These are phyloP conservation scores for Beauveria scarabaeidicola DNA, from an alignment of 2,329 filamentous ascomycete genomes.

Conservation along the genomic window DNA sequence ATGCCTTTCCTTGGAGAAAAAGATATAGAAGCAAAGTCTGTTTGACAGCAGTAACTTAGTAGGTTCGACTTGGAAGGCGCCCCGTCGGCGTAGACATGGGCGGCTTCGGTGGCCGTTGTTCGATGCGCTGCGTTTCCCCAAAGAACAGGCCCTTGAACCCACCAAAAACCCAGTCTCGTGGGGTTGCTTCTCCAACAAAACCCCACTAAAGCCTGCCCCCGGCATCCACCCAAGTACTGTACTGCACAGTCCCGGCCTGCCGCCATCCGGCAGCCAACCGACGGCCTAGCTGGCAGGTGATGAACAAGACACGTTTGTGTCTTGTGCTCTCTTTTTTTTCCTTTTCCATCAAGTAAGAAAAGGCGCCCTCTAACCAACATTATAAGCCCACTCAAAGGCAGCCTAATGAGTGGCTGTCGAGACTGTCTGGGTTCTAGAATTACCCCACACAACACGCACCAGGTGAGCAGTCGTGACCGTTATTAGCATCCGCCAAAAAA, in stretches of 20 bases:
- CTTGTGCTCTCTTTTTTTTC: background rate
- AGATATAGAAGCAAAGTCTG: background rate
- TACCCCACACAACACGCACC: background rate
- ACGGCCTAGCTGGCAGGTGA: background rate
- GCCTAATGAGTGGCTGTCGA: background rate
- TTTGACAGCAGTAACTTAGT: background rate
- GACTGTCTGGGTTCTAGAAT: background rate
- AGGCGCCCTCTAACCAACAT: background rate
- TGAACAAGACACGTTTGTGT: background rate
- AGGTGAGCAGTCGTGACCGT: conserved; percentile 10
- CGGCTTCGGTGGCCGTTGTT: conserved; percentile 3
- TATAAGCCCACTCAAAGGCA: background rate
- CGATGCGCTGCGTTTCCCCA: background rate
- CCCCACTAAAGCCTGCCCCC: background rate
- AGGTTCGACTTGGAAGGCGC: background rate
- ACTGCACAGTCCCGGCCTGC: background rate
- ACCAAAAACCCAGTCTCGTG: background rate
- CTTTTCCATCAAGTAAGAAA: background rate
- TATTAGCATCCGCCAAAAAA: conserved; percentile 5
- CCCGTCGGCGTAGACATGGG: conserved; percentile 1
- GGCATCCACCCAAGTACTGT: background rate
- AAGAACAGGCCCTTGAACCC: background rate
- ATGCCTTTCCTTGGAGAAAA: no score
- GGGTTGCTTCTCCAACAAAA: background rate
- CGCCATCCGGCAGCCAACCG: background rate